Base-by-base conservation (phyloP, 2,329 filamentous ascomycete genomes). In the Cladorrhinum sp. region DNA sequence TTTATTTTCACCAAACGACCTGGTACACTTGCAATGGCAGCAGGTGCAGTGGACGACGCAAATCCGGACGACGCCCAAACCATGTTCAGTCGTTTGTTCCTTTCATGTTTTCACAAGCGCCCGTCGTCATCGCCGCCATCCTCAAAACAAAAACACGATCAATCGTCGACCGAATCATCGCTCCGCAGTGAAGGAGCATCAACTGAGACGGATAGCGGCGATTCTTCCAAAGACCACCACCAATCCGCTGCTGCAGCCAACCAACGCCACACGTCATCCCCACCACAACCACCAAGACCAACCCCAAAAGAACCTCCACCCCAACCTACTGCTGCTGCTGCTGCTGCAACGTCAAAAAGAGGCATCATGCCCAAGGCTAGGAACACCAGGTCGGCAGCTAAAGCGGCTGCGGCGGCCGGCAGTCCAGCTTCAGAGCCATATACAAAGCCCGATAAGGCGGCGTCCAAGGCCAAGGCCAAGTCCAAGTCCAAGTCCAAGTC, bases 121-220 rank as follows among this genome's bases (percentile, higher is more conserved):
- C 52, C 57, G 36, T 55, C 51, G 2, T 61, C 32, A 41, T 55
- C 54, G 5, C 62, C 29, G 22, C n/a, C 55, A 13, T 62, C 41
- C 2, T 18, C 62, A 45, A 64, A 65, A 38, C 5, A 29, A 29
- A 29, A 29, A 5, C 25, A 29, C 10, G 9, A 36, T 36, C 32
- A 36, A 36, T 36, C 32, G 32, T 36, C 32, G 32, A 13, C 32
- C 32, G 16, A 36, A 36, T 36, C 32, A 36, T 57, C 63, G 18
- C 54, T 53, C 32, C 65, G 57, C n/a, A 18, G 41, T 18, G 60
- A 65, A 48, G 58, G 58, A 55, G 56, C 64, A 36, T 36, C 32
- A n/a, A 62, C 60, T 20, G 66, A 64, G 55, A 67, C 65, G 22
- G 66, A 67, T n/a, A 61, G 62, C 62, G 62, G 62, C 59, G 58